Percentiles rank a stretch among this genome's conserved stretches.
phyloP scores from a whole-genome alignment of 2,329 filamentous ascomycete species.

The Sarocladium strictum region DNA sequence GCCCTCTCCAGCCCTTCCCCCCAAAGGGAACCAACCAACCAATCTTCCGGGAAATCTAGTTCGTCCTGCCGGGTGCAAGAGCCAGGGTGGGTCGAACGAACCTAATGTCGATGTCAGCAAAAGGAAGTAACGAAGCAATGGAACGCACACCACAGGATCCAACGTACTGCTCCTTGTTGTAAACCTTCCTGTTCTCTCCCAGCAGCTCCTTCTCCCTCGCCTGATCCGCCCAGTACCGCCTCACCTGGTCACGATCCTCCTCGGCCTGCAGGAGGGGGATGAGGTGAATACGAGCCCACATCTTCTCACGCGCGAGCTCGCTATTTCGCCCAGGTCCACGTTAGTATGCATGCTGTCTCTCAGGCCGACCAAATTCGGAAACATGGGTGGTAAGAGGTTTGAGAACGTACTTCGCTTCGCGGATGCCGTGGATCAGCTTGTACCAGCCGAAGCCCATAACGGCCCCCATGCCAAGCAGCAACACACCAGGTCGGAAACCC shows the following conservation, averaged over 20 bases:
- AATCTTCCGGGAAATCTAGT: conserved; percentile 22
- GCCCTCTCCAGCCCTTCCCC: neutral
- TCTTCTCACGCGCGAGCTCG: conserved; percentile 93
- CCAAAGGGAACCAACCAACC: too few species aligned
- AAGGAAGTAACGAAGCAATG: neutral
- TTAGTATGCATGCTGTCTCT: too few species aligned
- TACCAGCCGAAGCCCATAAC: conserved; percentile 92
- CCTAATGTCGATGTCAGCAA: conserved; percentile 33
- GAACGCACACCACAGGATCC: neutral
- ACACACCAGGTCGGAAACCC: conserved; percentile 77
- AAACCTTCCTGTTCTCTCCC: conserved; percentile 77
- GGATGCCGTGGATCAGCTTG: conserved; percentile 14
- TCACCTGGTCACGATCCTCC: conserved; percentile 90
- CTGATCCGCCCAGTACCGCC: conserved; percentile 80
- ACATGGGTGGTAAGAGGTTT: neutral
- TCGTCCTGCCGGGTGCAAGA: conserved; percentile 59
- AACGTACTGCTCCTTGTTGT: conserved; percentile 79
- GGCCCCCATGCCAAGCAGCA: conserved; percentile 69
- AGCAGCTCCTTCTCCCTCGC: conserved; percentile 85
- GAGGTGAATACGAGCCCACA: conserved; percentile 94
- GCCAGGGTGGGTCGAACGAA: conserved; percentile 79
- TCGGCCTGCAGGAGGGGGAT: conserved; percentile 93
- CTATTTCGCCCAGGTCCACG: conserved; percentile 38
- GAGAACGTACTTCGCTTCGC: conserved; percentile 80
- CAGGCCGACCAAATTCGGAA: too few species aligned